Conservation (phyloP, 2,329 filamentous ascomycete genomes). For the Venturia carpophila region DNA sequence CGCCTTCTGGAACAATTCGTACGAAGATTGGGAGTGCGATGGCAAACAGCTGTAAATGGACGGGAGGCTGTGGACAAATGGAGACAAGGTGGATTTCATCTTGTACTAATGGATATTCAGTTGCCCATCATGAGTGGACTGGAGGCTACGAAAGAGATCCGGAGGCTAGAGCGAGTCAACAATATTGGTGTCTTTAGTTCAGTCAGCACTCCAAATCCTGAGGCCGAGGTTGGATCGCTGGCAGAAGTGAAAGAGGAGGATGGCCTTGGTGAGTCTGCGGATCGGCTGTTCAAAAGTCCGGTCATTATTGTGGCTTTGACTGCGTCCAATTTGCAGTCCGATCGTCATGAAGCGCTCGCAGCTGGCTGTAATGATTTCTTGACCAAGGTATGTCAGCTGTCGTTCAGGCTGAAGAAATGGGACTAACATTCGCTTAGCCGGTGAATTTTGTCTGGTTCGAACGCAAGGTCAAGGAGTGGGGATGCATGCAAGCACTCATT, state of each 20-base stretch:
- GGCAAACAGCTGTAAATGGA: constrained; percentile 96
- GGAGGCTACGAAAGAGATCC: constrained; percentile 90
- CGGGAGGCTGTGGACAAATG: constrained; percentile 89
- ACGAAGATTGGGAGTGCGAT: constrained; percentile 88
- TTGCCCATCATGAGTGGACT: constrained; percentile 93
- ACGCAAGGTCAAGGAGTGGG: constrained; percentile 98
- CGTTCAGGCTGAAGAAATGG: constrained; percentile 20
- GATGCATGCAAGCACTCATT: constrained; percentile 98
- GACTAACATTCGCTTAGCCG: constrained; percentile 49
- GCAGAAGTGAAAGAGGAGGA: constrained; percentile 51
- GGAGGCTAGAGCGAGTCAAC: constrained; percentile 80
- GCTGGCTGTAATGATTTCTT: constrained; percentile 97
- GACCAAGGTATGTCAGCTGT: constrained; percentile 65
- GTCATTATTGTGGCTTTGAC: constrained; percentile 97
- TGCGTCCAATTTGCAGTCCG: constrained; percentile 87
- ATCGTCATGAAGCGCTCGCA: constrained; percentile 87
- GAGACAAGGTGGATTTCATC: constrained; percentile 84
- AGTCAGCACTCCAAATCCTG: constrained; percentile 37
- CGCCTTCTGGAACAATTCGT: constrained; percentile 91
- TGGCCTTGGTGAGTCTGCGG: constrained; percentile 53
- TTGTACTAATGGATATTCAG: constrained; percentile 98
- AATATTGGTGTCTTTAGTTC: constrained; percentile 77
- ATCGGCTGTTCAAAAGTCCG: constrained; percentile 77
- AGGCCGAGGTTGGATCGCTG: constrained; percentile 31
- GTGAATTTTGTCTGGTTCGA: constrained; percentile 97